Evolutionary conservation across 129 eudicot species (phyloP).

Genomic region (Oenanthe sinensis): DNA sequence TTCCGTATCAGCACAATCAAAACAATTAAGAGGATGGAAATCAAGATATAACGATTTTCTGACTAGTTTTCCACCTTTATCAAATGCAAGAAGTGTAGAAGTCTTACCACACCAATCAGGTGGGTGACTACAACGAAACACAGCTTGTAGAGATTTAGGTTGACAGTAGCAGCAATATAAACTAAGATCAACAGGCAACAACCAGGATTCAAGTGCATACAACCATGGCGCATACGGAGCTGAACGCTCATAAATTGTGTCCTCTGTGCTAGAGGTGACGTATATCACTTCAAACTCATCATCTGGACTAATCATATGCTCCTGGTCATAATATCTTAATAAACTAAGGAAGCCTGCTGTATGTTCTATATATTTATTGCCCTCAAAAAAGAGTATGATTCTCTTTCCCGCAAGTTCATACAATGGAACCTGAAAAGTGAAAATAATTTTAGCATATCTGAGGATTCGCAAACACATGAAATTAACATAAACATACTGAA

Average conservation of each 20-base stretch:
- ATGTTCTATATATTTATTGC: neutral
- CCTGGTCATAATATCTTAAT: neutral
- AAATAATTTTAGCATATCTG: neutral
- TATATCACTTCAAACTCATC: neutral
- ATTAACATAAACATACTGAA: neutral
- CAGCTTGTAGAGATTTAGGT: neutral
- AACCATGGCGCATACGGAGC: neutral
- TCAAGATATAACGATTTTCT: neutral
- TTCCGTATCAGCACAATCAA: neutral
- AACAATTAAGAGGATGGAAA: neutral
- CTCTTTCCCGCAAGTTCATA: neutral
- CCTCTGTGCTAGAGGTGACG: neutral
- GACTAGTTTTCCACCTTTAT: neutral
- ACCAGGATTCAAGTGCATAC: neutral
- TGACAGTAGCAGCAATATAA: neutral
- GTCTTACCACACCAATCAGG: neutral
- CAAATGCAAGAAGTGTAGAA: neutral
- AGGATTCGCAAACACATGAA: neutral
- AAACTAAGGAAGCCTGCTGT: too few species aligned
- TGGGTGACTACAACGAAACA: neutral
- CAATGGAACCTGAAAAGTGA: neutral
- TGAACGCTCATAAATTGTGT: neutral
- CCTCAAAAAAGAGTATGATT: neutral
- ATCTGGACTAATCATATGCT: neutral
- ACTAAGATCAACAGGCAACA: neutral